A percentile compares a stretch with the other conserved stretches of the same genome.
phyloP scores from a whole-genome alignment of 805 yeast species.

The Diddensiella santjacobensis region DNA sequence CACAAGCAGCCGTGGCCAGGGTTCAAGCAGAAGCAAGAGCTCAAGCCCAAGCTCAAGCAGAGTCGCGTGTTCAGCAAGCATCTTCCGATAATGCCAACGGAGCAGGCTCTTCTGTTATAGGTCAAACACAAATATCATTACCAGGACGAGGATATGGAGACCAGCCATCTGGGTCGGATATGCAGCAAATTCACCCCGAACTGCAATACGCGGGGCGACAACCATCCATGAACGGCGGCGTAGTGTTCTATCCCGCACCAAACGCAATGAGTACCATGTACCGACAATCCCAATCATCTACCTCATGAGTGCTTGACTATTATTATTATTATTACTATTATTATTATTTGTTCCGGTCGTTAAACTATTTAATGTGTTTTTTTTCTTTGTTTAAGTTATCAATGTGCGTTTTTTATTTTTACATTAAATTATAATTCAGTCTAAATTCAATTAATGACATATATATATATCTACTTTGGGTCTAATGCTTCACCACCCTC shows the following conservation, averaged over 20 bases:
- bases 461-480: neutral
- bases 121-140: neutral
- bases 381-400: neutral
- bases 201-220: neutral
- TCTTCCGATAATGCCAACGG: neutral
- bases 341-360: neutral
- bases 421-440: too few species aligned
- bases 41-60: neutral
- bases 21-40: neutral
- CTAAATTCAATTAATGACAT: too few species aligned
- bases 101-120: neutral
- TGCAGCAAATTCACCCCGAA: constrained; percentile 1
- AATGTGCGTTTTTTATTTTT: too few species aligned
- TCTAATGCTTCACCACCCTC: neutral
- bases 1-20: constrained; percentile 41
- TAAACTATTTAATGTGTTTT: too few species aligned
- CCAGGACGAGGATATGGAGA: neutral
- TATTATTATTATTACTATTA: too few species aligned
- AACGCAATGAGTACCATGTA: neutral
- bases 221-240: neutral
- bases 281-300: constrained; percentile 1
- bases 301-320: neutral
- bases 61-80: neutral
- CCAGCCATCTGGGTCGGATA: neutral
- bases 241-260: neutral